phyloP scores from a whole-genome alignment of 805 yeast species.

The Candida stauntonica region DNA sequence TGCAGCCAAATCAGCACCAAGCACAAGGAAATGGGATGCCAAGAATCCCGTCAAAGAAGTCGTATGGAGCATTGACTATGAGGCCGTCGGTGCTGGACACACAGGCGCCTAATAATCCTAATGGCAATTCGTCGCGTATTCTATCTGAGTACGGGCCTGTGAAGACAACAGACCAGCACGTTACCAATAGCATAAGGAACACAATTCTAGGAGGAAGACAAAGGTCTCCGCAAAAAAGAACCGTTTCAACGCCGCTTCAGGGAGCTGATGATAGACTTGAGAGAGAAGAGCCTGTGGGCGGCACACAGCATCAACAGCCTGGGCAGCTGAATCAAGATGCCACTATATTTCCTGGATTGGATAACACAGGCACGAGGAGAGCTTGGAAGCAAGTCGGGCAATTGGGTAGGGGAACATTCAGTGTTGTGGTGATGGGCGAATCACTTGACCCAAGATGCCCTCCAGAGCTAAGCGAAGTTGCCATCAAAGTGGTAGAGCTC shows the following conservation, averaged over 20 bases:
- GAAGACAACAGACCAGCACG: constrained; percentile 8
- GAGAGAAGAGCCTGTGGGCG: constrained; percentile 6
- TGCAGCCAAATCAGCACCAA: not conserved
- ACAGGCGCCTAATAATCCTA: constrained; percentile 1
- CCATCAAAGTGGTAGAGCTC: constrained; percentile 61
- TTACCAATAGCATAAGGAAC: constrained; percentile 8
- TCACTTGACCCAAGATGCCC: constrained; percentile 21
- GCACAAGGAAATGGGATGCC: too few relatives aligned
- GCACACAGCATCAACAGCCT: not conserved
- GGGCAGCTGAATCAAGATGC: not conserved
- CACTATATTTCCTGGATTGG: constrained; percentile 16
- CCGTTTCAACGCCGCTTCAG: constrained; percentile 16
- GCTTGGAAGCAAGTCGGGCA: constrained; percentile 35
- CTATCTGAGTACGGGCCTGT: constrained; percentile 36
- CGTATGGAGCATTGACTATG: constrained; percentile 19
- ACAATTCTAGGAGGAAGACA: constrained; percentile 1
- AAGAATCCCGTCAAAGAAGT: too few relatives aligned
- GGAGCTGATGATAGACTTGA: constrained; percentile 9
- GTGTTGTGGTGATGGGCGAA: constrained; percentile 53
- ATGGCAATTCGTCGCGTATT: constrained; percentile 23
- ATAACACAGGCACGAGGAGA: constrained; percentile 11
- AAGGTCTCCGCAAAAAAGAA: constrained; percentile 18
- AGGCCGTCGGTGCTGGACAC: constrained; percentile 10
- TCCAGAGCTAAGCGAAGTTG: constrained; percentile 38
- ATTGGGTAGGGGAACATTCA: constrained; percentile 67